Evolutionary conservation across 2,329 filamentous ascomycete genomes (phyloP).

Genomic region (Aspergillus fructus): DNA sequence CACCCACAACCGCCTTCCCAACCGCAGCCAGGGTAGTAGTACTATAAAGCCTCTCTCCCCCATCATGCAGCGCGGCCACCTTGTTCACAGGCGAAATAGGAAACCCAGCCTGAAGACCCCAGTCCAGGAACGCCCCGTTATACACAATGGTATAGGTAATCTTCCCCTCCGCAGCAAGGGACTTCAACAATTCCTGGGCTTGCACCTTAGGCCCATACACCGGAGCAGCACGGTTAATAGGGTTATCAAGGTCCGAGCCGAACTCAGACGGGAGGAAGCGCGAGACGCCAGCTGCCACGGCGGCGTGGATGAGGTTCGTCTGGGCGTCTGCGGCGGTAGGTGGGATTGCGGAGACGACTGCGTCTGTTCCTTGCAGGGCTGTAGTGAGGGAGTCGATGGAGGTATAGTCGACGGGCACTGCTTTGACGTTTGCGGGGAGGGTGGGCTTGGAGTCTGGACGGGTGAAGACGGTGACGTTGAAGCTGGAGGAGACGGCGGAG

Average conservation of each 20-base stretch:
- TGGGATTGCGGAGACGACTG: constrained; percentile 26
- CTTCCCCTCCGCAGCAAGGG: constrained; percentile 14
- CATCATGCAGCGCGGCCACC: constrained; percentile 47
- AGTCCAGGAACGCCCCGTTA: constrained; percentile 37
- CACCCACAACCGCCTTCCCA: constrained; percentile 49
- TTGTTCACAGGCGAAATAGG: constrained; percentile 42
- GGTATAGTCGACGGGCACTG: constrained; percentile 27
- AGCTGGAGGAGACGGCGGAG: constrained; percentile 21
- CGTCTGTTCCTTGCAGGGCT: constrained; percentile 29
- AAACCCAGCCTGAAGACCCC: constrained; percentile 39
- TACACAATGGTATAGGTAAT: constrained; percentile 35
- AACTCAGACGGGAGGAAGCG: constrained; percentile 35
- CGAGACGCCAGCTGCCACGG: constrained; percentile 7
- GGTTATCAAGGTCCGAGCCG: constrained; percentile 31
- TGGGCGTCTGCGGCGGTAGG: neutral
- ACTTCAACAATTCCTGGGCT: constrained; percentile 28
- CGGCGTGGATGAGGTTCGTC: constrained; percentile 11
- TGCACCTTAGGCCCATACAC: constrained; percentile 34
- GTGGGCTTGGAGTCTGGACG: constrained; percentile 13
- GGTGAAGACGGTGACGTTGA: constrained; percentile 30
- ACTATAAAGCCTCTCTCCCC: constrained; percentile 51
- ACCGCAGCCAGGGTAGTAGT: constrained; percentile 50
- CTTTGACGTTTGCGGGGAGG: constrained; percentile 7
- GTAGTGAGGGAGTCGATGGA: constrained; percentile 25
- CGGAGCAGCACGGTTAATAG: constrained; percentile 24